phyloP scores from a whole-genome alignment of 2,329 filamentous ascomycete species.

The Neofusicoccum cordaticola region DNA sequence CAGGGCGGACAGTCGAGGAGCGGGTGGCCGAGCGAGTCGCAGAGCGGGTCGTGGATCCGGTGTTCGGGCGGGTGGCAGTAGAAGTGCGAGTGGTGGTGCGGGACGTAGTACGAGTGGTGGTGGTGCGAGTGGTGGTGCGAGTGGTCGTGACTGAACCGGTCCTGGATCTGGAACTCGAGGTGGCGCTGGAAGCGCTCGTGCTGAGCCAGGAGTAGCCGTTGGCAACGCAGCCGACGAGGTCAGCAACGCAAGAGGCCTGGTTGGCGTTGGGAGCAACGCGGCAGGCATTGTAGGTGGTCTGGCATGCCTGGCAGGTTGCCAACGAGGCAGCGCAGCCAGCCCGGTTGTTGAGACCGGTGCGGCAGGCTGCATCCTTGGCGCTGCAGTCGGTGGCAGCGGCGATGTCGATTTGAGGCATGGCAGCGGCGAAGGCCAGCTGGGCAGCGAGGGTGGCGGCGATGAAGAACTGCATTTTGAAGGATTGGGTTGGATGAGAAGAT shows the following conservation, averaged over 20 bases:
- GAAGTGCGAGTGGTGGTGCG: not conserved
- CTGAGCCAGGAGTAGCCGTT: not conserved
- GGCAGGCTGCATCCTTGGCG: not conserved
- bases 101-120: too few species aligned
- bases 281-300: not conserved
- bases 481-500: not conserved
- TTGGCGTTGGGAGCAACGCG: not conserved
- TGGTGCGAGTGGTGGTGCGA: too few species aligned
- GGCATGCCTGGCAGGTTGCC: not conserved
- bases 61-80: not conserved
- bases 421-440: not conserved
- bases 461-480: slow-evolving; percentile 4
- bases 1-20: not conserved
- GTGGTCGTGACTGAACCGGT: not conserved
- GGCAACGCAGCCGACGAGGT: not conserved
- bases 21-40: not conserved
- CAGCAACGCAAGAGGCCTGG: not conserved
- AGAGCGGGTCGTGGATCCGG: too few species aligned
- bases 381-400: not conserved
- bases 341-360: not conserved
- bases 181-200: not conserved
- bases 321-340: not conserved
- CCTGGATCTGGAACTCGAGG: not conserved
- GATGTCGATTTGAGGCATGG: not conserved
- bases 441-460: not conserved